Base-by-base conservation (phyloP, 768 basidiomycete species). In the Porpolomopsis calyptriformis region DNA sequence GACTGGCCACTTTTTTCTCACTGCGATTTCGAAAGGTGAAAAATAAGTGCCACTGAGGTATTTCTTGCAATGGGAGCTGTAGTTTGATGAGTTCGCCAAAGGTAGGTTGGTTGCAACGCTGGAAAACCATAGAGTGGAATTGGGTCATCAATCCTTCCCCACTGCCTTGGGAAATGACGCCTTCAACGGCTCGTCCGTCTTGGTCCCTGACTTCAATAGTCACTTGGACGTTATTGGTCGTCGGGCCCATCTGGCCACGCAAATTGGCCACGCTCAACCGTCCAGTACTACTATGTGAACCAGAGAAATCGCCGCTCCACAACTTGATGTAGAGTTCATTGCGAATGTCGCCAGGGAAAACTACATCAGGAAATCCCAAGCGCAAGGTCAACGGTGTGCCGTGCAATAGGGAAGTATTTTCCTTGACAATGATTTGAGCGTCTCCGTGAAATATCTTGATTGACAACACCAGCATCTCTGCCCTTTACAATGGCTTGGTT, bases 311-410 rank as follows among this genome's bases (percentile, higher is more conserved):
- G 31, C 89, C 94, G 46, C 81, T 84, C 92, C 92, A 97, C 0
- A 98, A 74, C 61, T 96, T 96, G 67, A 97, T 76, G 62, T 97
- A 98, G 10, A 97, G 72, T 52, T 98, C 94, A 56, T 98, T 97
- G 12, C 94, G 80, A n/a, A 78, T 65, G 50, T 88, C 85, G 5
- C 86, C 88, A 2, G 93, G 93, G 58, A 92, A 92, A 7, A 94
- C 92, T 5, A 96, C 92, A 53, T 98, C 94, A 0, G 94, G 87
- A 59, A 98, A 98, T 24, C 91, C 91, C 26, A 98, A 78, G 2
- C 90, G 85, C 10, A 84, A 66, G 1, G 91, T 92, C 38, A 82
- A 74, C 0, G 93, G 85, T 7, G 79, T 76, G 52, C 85, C 87
- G 49, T 84, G 81, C 19, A 97, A 69, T 14, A 93, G 64, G 1